phyloP scores from a whole-genome alignment of 78 protist species.

The Dictyostelium capitatum region DNA sequence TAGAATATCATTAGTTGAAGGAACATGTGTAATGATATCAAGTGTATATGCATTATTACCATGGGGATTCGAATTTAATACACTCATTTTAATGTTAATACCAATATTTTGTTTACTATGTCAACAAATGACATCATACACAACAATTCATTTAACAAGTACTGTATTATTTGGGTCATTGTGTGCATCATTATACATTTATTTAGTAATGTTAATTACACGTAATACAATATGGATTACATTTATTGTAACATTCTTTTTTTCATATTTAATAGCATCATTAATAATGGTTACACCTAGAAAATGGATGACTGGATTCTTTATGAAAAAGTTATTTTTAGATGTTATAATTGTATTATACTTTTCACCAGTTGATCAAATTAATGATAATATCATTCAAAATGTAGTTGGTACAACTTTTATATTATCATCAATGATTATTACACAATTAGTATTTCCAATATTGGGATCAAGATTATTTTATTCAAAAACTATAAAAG shows the following conservation, averaged over 20 bases:
- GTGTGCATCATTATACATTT: not conserved
- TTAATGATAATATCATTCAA: not conserved
- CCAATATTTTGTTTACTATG: constrained; percentile 30
- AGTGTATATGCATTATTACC: not conserved
- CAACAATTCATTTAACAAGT: not conserved
- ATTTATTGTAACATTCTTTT: constrained; percentile 8
- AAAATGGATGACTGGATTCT: constrained; percentile 27
- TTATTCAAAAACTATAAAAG: constrained; percentile 6
- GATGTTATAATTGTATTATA: constrained; percentile 31
- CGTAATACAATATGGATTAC: constrained; percentile 11
- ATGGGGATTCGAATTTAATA: not conserved
- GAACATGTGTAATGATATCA: not conserved
- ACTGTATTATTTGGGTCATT: not conserved
- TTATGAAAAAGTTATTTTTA: constrained; percentile 20
- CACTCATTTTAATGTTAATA: not conserved
- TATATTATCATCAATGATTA: not conserved
- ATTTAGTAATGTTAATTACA: not conserved
- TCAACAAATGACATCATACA: constrained; percentile 12
- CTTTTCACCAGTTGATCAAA: constrained; percentile 9
- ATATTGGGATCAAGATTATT: constrained; percentile 9
- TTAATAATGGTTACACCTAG: not conserved
- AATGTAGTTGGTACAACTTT: not conserved
- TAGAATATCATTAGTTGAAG: not conserved
- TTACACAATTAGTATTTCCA: constrained; percentile 12
- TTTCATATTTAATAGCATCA: not conserved